Evolutionary conservation across 345 rosid species (phyloP).

Genomic region (Psidium guajava): DNA sequence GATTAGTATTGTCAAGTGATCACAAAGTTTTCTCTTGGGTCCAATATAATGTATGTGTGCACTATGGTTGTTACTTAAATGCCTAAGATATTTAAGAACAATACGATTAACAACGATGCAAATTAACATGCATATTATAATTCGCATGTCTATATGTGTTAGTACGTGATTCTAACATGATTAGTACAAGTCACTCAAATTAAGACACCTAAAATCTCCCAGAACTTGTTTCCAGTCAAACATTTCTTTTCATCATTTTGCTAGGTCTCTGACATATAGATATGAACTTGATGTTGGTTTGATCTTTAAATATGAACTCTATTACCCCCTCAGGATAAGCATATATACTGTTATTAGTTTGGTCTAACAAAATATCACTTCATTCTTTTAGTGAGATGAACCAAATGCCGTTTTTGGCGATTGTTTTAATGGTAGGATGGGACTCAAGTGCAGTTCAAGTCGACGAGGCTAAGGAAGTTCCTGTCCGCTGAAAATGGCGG

Average conservation of each 20-base stretch:
- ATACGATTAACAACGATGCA: neutral
- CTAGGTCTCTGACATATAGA: neutral
- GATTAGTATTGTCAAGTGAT: neutral
- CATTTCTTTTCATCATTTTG: neutral
- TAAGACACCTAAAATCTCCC: neutral
- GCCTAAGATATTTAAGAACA: neutral
- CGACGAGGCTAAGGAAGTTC: slow-evolving; percentile 9
- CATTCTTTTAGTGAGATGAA: neutral
- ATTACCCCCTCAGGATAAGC: neutral
- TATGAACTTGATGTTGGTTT: neutral
- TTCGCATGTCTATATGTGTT: neutral
- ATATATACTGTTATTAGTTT: neutral
- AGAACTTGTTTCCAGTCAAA: neutral
- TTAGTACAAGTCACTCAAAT: neutral
- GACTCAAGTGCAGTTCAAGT: slow-evolving; percentile 19
- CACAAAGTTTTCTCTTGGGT: neutral
- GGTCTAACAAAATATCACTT: neutral
- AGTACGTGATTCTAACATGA: neutral
- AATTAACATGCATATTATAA: neutral
- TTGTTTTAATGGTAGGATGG: slow-evolving; percentile 20
- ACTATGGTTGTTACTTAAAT: neutral
- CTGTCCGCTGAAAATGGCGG: slow-evolving; percentile 13
- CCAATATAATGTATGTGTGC: neutral
- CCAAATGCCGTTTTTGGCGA: neutral
- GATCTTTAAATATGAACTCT: no score